Base-by-base conservation (phyloP, 2,329 filamentous ascomycete species). In the Aspergillus quadrilineatus region DNA sequence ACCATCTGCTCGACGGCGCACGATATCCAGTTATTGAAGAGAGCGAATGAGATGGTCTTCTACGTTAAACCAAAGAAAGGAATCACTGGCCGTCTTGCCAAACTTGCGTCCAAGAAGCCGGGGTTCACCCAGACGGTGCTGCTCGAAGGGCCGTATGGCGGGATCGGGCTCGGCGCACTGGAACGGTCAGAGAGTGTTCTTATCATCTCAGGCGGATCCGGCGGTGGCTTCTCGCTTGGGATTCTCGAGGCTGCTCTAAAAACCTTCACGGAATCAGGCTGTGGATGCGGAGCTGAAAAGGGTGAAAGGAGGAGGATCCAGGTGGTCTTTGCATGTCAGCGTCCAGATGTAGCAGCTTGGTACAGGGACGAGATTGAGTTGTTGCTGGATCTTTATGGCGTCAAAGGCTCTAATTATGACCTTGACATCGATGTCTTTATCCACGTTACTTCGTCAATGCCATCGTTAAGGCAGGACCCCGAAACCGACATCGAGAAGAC, bases 131-230 rank as follows among this genome's bases (percentile, higher is more conserved):
- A 82, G 1, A 72, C 73, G 0, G 79, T 86, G 0, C 65, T 84
- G 1, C 59, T 86, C 0, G 84, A 86, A 41, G 84, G 84, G 0
- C 84, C 84, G 0, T 86, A 86, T 55, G 82, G 84, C 0, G 83
- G 83, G 0, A 56, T 66, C 4, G 67, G 74, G 1, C 63, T 63
- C 2, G 61, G 66, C 4, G 74, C 42, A 3, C 65, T 77, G 12
- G 61, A 67, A 0, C 67, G 68, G 0, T 79, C 77, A 50, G 77
- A 82, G 47, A 69, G 68, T 6, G 66, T 72, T 0, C 65, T 86
- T 0, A 67, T 85, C 14, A 67, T 85, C 4, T 79, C 80, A 0
- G 83, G 84, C 8, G 84, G 84, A 0, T 81, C 83, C 0, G 84
- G 84, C 1, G 80, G 79, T 2, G 81, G 81, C 0, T 82, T 80